These are phyloP conservation scores for Paraphaeosphaeria minitans DNA, from an alignment of 2,329 filamentous ascomycete genomes.

Conservation along the genomic window DNA sequence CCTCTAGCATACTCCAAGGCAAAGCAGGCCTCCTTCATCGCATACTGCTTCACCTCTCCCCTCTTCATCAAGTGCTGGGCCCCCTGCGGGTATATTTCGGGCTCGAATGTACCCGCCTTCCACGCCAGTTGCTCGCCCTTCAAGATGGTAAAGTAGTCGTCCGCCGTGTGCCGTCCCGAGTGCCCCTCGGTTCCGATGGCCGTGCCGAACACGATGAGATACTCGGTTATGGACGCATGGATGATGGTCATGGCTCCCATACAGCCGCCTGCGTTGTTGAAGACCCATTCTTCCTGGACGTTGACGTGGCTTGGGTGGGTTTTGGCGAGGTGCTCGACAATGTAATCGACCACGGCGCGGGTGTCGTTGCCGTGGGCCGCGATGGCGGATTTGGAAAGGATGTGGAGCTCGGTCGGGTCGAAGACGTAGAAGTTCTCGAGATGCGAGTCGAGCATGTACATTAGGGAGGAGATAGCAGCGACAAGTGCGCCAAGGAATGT, in stretches of 20 bases:
- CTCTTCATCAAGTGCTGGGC: slow-evolving; percentile 73
- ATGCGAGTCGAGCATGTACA: slow-evolving; percentile 36
- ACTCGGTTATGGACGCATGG: slow-evolving; percentile 82
- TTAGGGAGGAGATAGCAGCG: slow-evolving; percentile 28
- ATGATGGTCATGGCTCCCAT: slow-evolving; percentile 94
- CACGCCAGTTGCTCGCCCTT: slow-evolving; percentile 78
- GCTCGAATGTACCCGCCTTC: slow-evolving; percentile 63
- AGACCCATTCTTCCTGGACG: slow-evolving; percentile 80
- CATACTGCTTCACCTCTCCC: slow-evolving; percentile 80
- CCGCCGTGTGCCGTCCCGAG: slow-evolving; percentile 84
- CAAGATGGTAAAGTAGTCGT: slow-evolving; percentile 95
- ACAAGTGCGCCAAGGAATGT: slow-evolving; percentile 28
- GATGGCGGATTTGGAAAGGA: slow-evolving; percentile 70
- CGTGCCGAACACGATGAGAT: slow-evolving; percentile 52
- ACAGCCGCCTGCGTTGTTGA: slow-evolving; percentile 89
- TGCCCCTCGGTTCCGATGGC: slow-evolving; percentile 86
- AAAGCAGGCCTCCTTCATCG: slow-evolving; percentile 77
- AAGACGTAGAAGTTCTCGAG: slow-evolving; percentile 72
- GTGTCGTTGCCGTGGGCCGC: slow-evolving; percentile 77
- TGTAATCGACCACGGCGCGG: slow-evolving; percentile 67
- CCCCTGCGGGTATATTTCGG: slow-evolving; percentile 72
- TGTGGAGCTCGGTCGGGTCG: slow-evolving; percentile 68
- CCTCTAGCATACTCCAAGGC: slow-evolving; percentile 83
- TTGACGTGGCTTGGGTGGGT: slow-evolving; percentile 60
- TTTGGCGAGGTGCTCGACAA: slow-evolving; percentile 67